Percentiles rank a stretch among this genome's conserved stretches.
Conservation (phyloP, 352 stramenopile genomes). For the Phytophthora quininea region DNA sequence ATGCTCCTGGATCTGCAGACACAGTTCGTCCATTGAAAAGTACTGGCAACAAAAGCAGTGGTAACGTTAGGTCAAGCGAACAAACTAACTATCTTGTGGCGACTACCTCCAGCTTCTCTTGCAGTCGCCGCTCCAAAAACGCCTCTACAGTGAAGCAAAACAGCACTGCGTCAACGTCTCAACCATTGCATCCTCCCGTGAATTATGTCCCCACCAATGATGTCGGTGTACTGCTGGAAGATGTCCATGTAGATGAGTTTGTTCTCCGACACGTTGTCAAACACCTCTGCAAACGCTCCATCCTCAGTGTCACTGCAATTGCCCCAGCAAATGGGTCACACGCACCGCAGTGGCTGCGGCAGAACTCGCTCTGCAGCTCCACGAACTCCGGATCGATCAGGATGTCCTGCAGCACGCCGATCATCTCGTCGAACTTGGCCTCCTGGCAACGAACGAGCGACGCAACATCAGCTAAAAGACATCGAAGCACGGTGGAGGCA, state of each 20-base stretch:
- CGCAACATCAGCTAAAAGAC: neutral
- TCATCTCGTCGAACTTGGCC: conserved; percentile 82
- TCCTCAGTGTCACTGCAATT: too few relatives aligned
- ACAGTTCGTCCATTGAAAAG: conserved; percentile 86
- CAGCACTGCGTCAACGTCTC: neutral
- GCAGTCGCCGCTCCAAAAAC: conserved; percentile 69
- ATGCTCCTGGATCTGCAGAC: conserved; percentile 83
- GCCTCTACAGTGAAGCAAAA: conserved; percentile 41
- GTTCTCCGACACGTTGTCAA: conserved; percentile 85
- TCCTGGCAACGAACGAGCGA: conserved; percentile 30
- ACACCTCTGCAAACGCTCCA: conserved; percentile 57
- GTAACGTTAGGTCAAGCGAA: neutral
- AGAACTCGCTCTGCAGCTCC: conserved; percentile 79
- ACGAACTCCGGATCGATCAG: conserved; percentile 85
- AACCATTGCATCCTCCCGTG: conserved; percentile 1
- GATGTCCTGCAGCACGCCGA: conserved; percentile 77
- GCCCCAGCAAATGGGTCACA: neutral
- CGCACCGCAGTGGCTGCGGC: conserved; percentile 77
- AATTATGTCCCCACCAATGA: conserved; percentile 57
- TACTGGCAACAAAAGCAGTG: conserved; percentile 34
- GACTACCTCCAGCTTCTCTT: conserved; percentile 68
- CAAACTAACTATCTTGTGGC: neutral
- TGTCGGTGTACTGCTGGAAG: conserved; percentile 75
- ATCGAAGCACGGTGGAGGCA: neutral
- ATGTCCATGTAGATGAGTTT: conserved; percentile 86